Base-by-base conservation (phyloP, 1,284 basidiomycete species). In the Ceratobasidium sp. region DNA sequence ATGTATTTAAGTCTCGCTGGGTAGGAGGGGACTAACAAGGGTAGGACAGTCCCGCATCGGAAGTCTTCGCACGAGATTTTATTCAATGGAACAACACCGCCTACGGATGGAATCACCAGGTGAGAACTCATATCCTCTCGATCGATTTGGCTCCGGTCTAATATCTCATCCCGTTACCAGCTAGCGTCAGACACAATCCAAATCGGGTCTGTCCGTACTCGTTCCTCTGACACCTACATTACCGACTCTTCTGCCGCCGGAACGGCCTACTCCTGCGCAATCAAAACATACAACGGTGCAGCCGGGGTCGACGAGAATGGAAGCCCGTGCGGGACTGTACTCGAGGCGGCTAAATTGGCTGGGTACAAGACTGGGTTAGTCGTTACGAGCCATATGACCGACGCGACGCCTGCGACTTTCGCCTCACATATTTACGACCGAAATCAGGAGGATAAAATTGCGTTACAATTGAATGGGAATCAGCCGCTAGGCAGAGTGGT, bases 241-340 rank as follows among this genome's bases (percentile, higher is more conserved):
- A 80, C 80, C 47, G 80, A 81, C 75, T 79, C 78, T n/a, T 79
- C 80, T 14, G 80, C 80, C 2, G 76, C 75, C 1, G 80, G 78
- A 0, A 81, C 80, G 8, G 80, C 80, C 30, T 81, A 79, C 63
- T 78, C 80, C 26, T 80, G 79, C 55, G 80, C 67, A 4, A 74
- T 76, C 50, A 79, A 80, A 73, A 77, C 74, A 43, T 77, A 78
- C 73, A 80, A 80, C 72, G 79, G 78, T 11, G 79, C 78, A 72
- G 80, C 80, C 54, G 79, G 79, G 54, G 77, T 80, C 47, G 78
- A 80, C 58, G 75, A 76, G 28, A 77, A 80, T 58, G 77, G 77
- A 71, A 79, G 79, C 74, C 78, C 79, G 16, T 80, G 79, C 58
- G 79, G 79, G 50, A 81, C 80, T 1, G 77, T 80, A 0, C 77